A percentile compares a stretch with the other conserved stretches of the same genome.
Evolutionary conservation across 371 early-diverging fungal genomes (phyloP).

Genomic region (Mucor circinelloides): DNA sequence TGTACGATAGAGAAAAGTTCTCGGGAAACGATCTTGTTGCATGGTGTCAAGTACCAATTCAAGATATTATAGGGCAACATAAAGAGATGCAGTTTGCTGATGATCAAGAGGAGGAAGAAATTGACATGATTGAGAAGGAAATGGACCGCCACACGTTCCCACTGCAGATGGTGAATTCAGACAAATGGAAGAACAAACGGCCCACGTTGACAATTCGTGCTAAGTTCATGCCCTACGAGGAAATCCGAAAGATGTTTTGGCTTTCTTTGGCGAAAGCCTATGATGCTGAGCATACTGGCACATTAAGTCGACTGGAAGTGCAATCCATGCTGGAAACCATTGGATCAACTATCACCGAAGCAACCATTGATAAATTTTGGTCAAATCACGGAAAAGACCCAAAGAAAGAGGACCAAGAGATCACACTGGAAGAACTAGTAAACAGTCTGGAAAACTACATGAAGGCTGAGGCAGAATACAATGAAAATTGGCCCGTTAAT

Average conservation of each 20-base stretch:
- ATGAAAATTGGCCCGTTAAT: not conserved
- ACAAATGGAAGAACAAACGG: constrained; percentile 19
- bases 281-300: constrained; percentile 51
- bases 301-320: constrained; percentile 55
- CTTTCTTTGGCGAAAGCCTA: constrained; percentile 56
- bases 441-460: constrained; percentile 54
- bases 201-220: constrained; percentile 46
- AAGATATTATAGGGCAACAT: constrained; percentile 15
- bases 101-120: not conserved
- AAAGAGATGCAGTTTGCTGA: not conserved
- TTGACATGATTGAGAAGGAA: constrained; percentile 10
- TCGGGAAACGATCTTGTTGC: constrained; percentile 65
- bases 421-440: constrained; percentile 60
- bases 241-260: constrained; percentile 71
- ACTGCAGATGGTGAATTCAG: constrained; percentile 18
- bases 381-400: constrained; percentile 50
- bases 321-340: constrained; percentile 71
- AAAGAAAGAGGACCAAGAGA: constrained; percentile 43
- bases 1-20: constrained; percentile 74
- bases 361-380: constrained; percentile 63
- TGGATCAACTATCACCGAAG: constrained; percentile 63
- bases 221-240: constrained; percentile 55
- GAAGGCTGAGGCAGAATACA: not conserved
- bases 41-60: constrained; percentile 38
- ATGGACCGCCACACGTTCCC: constrained; percentile 33